Evolutionary conservation across 1,284 basidiomycete genomes (phyloP).

Genomic region (Porphyrellus sp.): DNA sequence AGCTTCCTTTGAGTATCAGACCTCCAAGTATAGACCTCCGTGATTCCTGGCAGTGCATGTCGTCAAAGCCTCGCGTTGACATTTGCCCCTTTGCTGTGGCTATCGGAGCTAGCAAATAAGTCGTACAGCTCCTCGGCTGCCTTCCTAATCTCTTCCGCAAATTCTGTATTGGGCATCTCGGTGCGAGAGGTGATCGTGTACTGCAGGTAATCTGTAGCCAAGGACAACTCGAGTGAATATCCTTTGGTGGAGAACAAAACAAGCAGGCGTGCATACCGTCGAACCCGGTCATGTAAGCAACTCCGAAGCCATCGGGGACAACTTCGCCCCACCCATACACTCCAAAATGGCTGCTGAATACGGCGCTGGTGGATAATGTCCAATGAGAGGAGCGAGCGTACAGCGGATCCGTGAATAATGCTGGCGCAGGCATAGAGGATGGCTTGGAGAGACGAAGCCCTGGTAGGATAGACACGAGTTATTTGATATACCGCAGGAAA

Average conservation of each 20-base stretch:
- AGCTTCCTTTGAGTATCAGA: not conserved
- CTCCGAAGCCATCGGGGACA: constrained; percentile 75
- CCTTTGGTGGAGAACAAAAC: not conserved
- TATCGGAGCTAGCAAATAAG: constrained; percentile 38
- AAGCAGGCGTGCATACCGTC: constrained; percentile 44
- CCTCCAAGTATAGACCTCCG: not conserved
- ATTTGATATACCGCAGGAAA: not conserved
- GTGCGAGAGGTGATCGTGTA: constrained; percentile 78
- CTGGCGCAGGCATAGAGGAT: constrained; percentile 61
- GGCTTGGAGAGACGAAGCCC: constrained; percentile 66
- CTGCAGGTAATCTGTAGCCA: constrained; percentile 61
- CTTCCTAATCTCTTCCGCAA: constrained; percentile 60
- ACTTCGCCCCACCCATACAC: constrained; percentile 90
- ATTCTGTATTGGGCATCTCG: constrained; percentile 71
- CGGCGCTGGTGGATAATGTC: constrained; percentile 82
- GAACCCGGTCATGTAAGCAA: constrained; percentile 75
- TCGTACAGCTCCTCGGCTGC: constrained; percentile 66
- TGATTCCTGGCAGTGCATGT: not conserved
- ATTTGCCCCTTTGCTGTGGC: not conserved
- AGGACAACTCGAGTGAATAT: constrained; percentile 1
- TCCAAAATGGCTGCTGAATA: constrained; percentile 78
- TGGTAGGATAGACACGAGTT: constrained; percentile 26
- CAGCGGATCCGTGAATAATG: constrained; percentile 71
- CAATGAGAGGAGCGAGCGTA: constrained; percentile 64
- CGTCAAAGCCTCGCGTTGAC: constrained; percentile 19